Percentiles rank a stretch among this genome's conserved stretches.
Evolutionary conservation across 176 grass and related monocot genomes (phyloP).

Genomic region (Cenchrus fungigraminus): DNA sequence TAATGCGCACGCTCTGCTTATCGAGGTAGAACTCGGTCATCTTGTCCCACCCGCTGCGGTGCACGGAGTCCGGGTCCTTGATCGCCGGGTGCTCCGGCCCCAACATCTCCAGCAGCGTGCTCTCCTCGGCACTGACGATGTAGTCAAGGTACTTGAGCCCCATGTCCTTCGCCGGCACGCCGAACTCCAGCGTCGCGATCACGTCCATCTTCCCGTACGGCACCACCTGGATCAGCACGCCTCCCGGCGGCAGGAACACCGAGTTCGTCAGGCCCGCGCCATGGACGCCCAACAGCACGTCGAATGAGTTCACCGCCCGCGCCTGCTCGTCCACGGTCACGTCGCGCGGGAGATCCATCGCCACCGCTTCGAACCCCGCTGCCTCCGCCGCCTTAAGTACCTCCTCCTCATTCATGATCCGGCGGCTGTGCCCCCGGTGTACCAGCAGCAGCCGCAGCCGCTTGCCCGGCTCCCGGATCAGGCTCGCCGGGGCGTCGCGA

Average conservation of each 20-base stretch:
- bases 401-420: conserved; percentile 4
- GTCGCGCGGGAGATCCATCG: not conserved
- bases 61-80: conserved; percentile 53
- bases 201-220: conserved; percentile 66
- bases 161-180: conserved; percentile 9
- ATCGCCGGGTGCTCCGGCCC: conserved; percentile 55
- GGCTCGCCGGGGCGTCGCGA: not conserved
- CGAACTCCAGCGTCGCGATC: not conserved
- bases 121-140: conserved; percentile 54
- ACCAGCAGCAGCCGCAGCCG: conserved; percentile 19
- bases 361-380: not conserved
- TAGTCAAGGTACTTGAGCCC: conserved; percentile 46
- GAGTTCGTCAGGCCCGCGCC: conserved; percentile 72
- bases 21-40: conserved; percentile 51
- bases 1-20: conserved; percentile 57
- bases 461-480: not conserved
- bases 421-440: not conserved
- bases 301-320: conserved; percentile 36
- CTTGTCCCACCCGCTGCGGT: conserved; percentile 50
- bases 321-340: not conserved
- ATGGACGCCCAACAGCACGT: conserved; percentile 75
- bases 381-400: not conserved
- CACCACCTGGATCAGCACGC: conserved; percentile 71
- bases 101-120: conserved; percentile 48
- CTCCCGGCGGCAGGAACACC: conserved; percentile 64